Base-by-base conservation (phyloP, 192 early-diverging fungal genomes). In the Coemansia sp. region DNA sequence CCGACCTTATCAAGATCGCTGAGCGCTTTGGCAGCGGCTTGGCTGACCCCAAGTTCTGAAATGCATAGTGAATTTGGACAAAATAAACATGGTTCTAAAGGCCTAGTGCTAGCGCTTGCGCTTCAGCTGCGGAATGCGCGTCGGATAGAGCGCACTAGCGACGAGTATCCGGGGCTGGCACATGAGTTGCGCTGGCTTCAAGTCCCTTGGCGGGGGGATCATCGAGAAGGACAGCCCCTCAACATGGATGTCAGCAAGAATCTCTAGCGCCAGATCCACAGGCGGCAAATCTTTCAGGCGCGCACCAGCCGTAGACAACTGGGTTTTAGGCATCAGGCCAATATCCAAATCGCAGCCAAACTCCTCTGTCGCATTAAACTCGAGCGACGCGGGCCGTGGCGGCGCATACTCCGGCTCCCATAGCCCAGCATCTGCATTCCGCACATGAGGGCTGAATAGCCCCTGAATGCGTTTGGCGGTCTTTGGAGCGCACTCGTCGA, bases 1-100 rank as follows among this genome's bases (percentile, higher is more conserved):
- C 90, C 16, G 96, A 99, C 76, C 65, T 97, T 28, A 82, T 99
- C 60, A 95, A 93, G 86, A 90, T 96, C 48, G 83, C 83, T 35
- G 91, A 90, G 66, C 88, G 89, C 59, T 76, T 76, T 68, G 73
- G 65, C 43, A 28, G 57, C 36, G 23, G 34, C 58, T 39, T 42
- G 7, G 37, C 41, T 23, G 28, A 36, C 13, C 6, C 58, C 58
- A 65, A 65, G 58, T 59, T 60, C 47, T 70, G 20, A 6, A 16
- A 45, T 35, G 13, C 21, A 43, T 1, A 55, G 16, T 31, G 10
- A 61, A 9, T 28, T 65, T 37, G 18, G 7, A 16, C 45, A 61
- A 38, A 37, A 58, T 45, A 58, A 43, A 57, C n/a, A 26, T 34
- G 21, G 33, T 31, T 36, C 18, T 53, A 36, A 52, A 37, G 35